These are phyloP conservation scores for Backusella tarrabulga DNA, from an alignment of 192 early-diverging fungal genomes.

Conservation along the genomic window DNA sequence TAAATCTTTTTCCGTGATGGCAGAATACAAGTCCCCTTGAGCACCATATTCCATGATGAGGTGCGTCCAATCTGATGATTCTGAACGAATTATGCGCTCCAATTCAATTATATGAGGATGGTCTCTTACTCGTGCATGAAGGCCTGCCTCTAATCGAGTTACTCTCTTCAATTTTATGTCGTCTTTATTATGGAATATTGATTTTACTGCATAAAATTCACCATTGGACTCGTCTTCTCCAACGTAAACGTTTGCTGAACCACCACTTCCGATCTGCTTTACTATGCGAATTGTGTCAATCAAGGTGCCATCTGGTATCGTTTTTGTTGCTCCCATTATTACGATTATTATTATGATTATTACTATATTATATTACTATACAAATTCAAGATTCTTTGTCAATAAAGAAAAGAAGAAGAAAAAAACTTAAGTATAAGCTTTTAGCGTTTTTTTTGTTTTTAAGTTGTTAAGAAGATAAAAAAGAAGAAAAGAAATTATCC, in stretches of 20 bases:
- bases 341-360: not conserved
- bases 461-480: not conserved
- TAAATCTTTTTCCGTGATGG: conserved; percentile 81
- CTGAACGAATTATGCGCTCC: conserved; percentile 62
- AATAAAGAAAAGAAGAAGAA: not conserved
- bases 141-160: conserved; percentile 65
- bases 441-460: not conserved
- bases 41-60: conserved; percentile 75
- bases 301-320: conserved; percentile 8
- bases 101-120: conserved; percentile 70
- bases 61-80: conserved; percentile 53
- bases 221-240: conserved; percentile 57
- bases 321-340: not conserved
- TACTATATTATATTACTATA: not conserved
- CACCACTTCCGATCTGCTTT: conserved; percentile 60
- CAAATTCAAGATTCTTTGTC: not conserved
- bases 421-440: not conserved
- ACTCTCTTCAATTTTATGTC: conserved; percentile 50
- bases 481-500: not conserved
- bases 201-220: conserved; percentile 67
- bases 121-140: conserved; percentile 60
- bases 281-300: conserved; percentile 11
- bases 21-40: conserved; percentile 95
- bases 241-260: conserved; percentile 74
- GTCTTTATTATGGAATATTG: conserved; percentile 60